Evolutionary conservation across 1,284 basidiomycete species (phyloP).

Genomic region (Irpex sp.): DNA sequence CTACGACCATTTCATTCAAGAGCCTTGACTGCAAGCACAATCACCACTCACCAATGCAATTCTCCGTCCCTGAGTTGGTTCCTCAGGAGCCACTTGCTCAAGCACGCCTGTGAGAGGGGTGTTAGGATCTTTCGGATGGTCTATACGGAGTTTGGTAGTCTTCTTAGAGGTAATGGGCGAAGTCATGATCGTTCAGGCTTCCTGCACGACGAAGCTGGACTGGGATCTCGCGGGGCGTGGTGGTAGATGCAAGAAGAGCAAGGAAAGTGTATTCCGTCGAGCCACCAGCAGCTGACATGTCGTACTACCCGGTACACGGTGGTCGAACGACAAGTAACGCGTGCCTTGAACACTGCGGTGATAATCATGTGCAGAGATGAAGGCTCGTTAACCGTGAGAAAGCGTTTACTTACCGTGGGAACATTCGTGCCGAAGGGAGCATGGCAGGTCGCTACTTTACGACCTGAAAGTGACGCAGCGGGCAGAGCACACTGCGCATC

Average conservation of each 20-base stretch:
- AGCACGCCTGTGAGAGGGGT: constrained; percentile 55
- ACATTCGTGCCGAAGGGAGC: background rate
- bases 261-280: background rate
- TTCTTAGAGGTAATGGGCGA: constrained; percentile 23
- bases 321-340: background rate
- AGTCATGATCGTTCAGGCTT: constrained; percentile 1
- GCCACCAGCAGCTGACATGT: background rate
- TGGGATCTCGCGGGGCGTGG: background rate
- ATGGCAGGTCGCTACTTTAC: no score
- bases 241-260: background rate
- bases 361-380: constrained; percentile 3
- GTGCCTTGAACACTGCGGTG: background rate
- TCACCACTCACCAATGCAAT: constrained; percentile 57
- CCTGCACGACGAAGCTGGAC: no score
- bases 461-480: constrained; percentile 3
- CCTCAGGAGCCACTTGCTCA: constrained; percentile 49
- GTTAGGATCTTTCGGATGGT: constrained; percentile 44
- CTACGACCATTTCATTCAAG: constrained; percentile 1
- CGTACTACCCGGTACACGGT: constrained; percentile 1
- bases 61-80: constrained; percentile 49
- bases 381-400: constrained; percentile 1
- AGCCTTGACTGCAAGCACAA: background rate
- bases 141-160: constrained; percentile 49
- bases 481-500: constrained; percentile 4
- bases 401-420: constrained; percentile 2